Base-by-base conservation (phyloP, 306 rosid species). In the Hippophae gyantsensis region DNA sequence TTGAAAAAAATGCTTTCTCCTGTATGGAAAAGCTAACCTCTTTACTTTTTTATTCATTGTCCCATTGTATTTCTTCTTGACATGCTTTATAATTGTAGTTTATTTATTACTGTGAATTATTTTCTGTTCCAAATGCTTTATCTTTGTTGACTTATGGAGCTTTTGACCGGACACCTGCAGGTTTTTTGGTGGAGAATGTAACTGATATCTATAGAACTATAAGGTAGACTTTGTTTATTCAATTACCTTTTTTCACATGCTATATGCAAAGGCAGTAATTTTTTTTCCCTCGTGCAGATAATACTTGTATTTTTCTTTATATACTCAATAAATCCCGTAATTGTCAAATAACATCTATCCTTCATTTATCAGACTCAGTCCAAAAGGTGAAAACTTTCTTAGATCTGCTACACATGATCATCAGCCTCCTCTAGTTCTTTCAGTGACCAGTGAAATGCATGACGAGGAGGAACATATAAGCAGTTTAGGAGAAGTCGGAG, bases 351-450 rank as follows among this genome's bases (percentile, higher is more conserved):
- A 56, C 44, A 38, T 57, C 9, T 57, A n/a, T 70, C 54, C 56
- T 59, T 63, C 63, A 54, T 77, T 66, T 57, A 75, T 56, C 85
- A 86, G 97, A 69, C 82, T 89, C 63, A 53, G 84, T 56, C 63
- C 66, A 64, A 82, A 84, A 76, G 95, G 93, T 54, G 69, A 76
- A 59, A 60, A 72, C 25, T 89, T 82, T 84, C 83, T 89, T 69
- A 73, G 74, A 52, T 74, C 89, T 64, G 82, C 75, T 61, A 87
- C 73, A 71, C 95, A 86, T 9, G 93, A 84, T 72, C 57, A 83
- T 79, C 95, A 89, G 69, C 86, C 93, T 43, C 78, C 93, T 41
- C 60, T 89, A 62, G 62, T 86, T 70, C 75, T 89, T 83, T 57
- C 80, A 6, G 73, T 84, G 76, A 81, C 89, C 54, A 60, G 77